Evolutionary conservation across 2,329 filamentous ascomycete genomes (phyloP), one percentile per base, ranked within the genome.

Genomic region (Pseudopithomyces maydicus): DNA sequence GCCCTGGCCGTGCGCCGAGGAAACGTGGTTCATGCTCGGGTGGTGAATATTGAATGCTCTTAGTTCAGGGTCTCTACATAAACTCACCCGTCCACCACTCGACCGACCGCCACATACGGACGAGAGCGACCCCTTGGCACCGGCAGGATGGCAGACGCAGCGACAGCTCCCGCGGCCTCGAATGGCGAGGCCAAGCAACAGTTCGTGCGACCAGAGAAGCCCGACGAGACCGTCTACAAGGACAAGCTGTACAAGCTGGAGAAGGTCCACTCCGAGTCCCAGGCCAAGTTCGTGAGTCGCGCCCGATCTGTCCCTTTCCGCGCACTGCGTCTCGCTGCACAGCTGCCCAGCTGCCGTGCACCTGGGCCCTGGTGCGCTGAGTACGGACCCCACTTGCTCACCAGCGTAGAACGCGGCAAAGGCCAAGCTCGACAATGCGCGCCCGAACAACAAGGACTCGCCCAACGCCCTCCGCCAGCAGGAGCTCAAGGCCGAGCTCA

Each of bases 191-290:
- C 66, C 55, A 75, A 75, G 67, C 71, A 77, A 58, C 68, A 75
- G 38, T 60, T 74, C 39, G 72, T 80, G 71, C 92, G 88, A 80
- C 92, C 93, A 52, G 85, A 90, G 79, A 92, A 90, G 84, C 95
- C 95, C 45, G 91, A 97, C 77, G 90, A 95, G 81, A 89, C 89
- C 64, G 81, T 84, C 67, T 99, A 88, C 83, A 92, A 96, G 81
- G 85, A 88, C 74, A 84, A 85, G 62, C 84, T 97, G 59, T 88
- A 86, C 49, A 86, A 90, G 79, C 90, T 90, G 23, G 91, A 98
- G 79, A 96, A 97, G 82, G 91, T 90, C 65, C 89, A 96, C 79
- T 83, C 89, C 73, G 87, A 86, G 51, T 84, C 89, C 46, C 90
- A 95, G 81, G 88, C 91, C 67, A 85, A 84, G 71, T 76, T 88